Conservation (phyloP, 495 filamentous ascomycete genomes). For the Xylaria flabelliformis region DNA sequence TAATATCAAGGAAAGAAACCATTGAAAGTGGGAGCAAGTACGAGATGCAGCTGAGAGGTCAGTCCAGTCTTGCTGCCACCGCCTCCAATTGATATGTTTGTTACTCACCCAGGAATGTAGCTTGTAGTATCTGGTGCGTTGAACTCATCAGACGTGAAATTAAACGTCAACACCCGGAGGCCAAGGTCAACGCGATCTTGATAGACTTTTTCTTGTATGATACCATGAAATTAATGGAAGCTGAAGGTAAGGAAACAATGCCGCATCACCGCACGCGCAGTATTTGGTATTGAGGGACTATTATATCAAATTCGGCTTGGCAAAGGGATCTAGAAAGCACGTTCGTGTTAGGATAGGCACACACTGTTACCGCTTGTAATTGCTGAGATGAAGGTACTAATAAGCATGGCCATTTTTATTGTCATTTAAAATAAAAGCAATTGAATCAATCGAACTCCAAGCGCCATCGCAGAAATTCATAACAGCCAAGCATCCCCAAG, state of each 20-base stretch:
- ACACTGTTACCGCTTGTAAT: not conserved
- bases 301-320: not conserved
- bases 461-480: slow-evolving; percentile 37
- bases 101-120: slow-evolving; percentile 36
- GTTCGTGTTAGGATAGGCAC: not conserved
- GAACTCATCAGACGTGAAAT: slow-evolving; percentile 91
- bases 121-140: slow-evolving; percentile 90
- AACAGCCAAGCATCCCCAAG: slow-evolving; percentile 7
- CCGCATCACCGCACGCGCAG: slow-evolving; percentile 94
- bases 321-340: not conserved
- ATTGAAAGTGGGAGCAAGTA: slow-evolving; percentile 76
- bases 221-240: slow-evolving; percentile 82
- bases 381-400: not conserved
- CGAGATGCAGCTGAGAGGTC: slow-evolving; percentile 87
- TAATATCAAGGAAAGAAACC: slow-evolving; percentile 65
- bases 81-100: not conserved
- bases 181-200: slow-evolving; percentile 81
- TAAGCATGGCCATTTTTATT: not conserved
- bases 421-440: slow-evolving; percentile 21
- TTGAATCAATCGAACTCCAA: slow-evolving; percentile 31
- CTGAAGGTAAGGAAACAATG: slow-evolving; percentile 63
- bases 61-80: slow-evolving; percentile 39
- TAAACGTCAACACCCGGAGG: slow-evolving; percentile 68
- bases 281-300: slow-evolving; percentile 82
- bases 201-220: slow-evolving; percentile 98